Conservation (phyloP, 768 basidiomycete species). For the Hypsizygus marmoreus region DNA sequence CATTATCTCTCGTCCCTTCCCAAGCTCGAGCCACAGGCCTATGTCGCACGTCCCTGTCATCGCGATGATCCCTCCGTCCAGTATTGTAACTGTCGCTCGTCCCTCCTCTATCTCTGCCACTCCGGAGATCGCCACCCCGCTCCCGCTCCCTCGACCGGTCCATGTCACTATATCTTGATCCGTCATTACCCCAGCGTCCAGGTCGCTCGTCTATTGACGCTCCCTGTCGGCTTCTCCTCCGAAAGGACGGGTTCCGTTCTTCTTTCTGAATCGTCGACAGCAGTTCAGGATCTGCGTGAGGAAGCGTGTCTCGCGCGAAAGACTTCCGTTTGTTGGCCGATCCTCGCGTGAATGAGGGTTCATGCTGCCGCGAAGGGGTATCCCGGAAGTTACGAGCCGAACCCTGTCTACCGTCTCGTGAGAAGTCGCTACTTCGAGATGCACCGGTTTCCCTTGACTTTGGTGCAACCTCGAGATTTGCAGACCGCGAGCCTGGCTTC, state of each 20-base stretch:
- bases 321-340: neutral
- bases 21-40: neutral
- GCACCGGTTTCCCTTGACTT: neutral
- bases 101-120: constrained; percentile 1
- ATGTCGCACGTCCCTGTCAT: too few relatives aligned
- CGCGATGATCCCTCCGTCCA: too few relatives aligned
- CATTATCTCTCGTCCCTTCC: too few relatives aligned
- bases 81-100: too few relatives aligned
- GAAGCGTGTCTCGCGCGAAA: constrained; percentile 17
- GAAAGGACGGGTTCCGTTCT: constrained; percentile 3
- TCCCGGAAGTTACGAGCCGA: neutral
- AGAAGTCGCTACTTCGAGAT: neutral
- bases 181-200: neutral
- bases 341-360: neutral
- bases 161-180: neutral
- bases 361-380: neutral
- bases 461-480: constrained; percentile 16
- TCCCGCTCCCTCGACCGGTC: too few relatives aligned
- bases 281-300: constrained; percentile 6
- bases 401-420: neutral
- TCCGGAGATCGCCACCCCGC: too few relatives aligned
- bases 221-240: constrained; percentile 9
- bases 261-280: neutral
- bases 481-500: constrained; percentile 4
- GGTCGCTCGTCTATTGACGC: constrained; percentile 6